phyloP scores from a whole-genome alignment of 2,329 filamentous ascomycete species.

The Cytospora paraplurivora region DNA sequence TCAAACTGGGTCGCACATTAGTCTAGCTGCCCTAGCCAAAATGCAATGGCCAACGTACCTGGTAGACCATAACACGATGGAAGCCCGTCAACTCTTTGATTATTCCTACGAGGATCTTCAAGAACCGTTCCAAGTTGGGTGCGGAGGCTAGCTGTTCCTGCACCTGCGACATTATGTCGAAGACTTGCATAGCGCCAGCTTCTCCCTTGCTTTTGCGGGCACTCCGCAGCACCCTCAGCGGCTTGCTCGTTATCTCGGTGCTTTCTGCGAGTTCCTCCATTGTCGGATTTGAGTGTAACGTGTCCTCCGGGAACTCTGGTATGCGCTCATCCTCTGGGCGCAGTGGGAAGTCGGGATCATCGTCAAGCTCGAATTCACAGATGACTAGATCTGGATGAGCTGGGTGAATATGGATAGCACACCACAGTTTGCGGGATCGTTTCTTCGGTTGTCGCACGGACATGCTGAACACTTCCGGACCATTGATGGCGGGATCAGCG shows the following conservation, averaged over 20 bases:
- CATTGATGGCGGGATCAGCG: constrained; percentile 71
- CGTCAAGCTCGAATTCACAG: constrained; percentile 86
- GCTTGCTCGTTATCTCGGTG: constrained; percentile 74
- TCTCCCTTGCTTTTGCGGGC: constrained; percentile 76
- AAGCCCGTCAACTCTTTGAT: constrained; percentile 90
- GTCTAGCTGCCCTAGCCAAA: not conserved
- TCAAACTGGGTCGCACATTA: constrained; percentile 64
- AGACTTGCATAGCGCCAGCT: constrained; percentile 84
- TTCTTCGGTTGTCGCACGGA: constrained; percentile 63
- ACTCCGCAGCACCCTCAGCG: constrained; percentile 74
- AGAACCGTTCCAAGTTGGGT: constrained; percentile 67
- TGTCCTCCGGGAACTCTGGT: constrained; percentile 70
- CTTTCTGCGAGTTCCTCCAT: constrained; percentile 74
- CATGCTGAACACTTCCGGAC: constrained; percentile 83
- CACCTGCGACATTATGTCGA: constrained; percentile 89
- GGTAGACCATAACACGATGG: constrained; percentile 90
- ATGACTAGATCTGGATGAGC: constrained; percentile 71
- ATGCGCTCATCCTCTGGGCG: constrained; percentile 62
- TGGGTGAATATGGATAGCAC: constrained; percentile 77
- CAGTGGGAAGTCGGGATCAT: constrained; percentile 70
- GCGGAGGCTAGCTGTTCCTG: constrained; percentile 82
- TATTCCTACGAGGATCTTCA: constrained; percentile 82
- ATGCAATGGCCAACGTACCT: not conserved
- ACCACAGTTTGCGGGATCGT: constrained; percentile 74
- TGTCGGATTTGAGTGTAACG: constrained; percentile 71